phyloP scores from a whole-genome alignment of 129 eudicot species.

The Lonicera japonica region DNA sequence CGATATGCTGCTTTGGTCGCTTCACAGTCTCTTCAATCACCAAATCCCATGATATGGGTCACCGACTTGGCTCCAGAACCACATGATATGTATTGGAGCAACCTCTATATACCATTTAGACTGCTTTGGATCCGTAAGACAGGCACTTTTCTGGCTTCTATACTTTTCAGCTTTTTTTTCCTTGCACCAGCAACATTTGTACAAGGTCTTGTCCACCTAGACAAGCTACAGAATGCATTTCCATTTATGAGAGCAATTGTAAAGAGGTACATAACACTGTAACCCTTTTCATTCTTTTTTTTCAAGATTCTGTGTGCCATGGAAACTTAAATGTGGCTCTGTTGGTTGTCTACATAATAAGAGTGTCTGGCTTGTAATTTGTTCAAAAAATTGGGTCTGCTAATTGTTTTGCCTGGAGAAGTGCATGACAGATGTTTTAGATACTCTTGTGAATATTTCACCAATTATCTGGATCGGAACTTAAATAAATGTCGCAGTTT shows the following conservation, averaged over 20 bases:
- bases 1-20: conserved; percentile 93
- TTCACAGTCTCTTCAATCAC: conserved; percentile 57
- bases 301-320: too few relatives aligned
- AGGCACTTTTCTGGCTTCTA: conserved; percentile 49
- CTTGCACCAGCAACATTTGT: conserved; percentile 69
- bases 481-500: too few relatives aligned
- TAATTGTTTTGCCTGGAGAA: too few relatives aligned
- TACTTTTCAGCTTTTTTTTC: conserved; percentile 60
- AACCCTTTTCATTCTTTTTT: too few relatives aligned
- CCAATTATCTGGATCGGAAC: too few relatives aligned
- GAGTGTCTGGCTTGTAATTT: too few relatives aligned
- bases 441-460: too few relatives aligned
- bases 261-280: conserved; percentile 36
- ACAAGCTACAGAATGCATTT: conserved; percentile 37
- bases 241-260: conserved; percentile 45
- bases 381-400: too few relatives aligned
- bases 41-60: conserved; percentile 91
- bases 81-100: conserved; percentile 71
- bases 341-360: not conserved
- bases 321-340: too few relatives aligned
- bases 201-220: conserved; percentile 64
- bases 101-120: conserved; percentile 69
- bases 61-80: conserved; percentile 88
- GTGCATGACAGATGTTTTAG: too few relatives aligned
- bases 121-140: conserved; percentile 82